Evolutionary conservation across 306 rosid genomes (phyloP), one percentile per base, ranked within the genome.

Genomic region (Parietaria judaica): DNA sequence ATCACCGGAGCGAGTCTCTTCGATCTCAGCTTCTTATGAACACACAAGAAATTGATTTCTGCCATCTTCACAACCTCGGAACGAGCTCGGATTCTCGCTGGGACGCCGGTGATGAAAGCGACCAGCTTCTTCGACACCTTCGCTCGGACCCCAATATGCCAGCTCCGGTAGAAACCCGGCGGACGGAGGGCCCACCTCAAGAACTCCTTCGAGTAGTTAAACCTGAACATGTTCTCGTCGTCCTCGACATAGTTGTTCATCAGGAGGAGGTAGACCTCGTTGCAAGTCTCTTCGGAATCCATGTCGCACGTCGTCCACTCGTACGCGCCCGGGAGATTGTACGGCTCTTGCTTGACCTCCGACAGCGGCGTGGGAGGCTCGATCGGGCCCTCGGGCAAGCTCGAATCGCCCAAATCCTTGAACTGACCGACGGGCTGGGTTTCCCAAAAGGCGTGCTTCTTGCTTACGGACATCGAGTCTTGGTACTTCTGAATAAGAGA

Each of bases 1-100:
- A 91, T 91, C 50, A 91, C 96, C 52, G 98, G 98, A 7, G 96
- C 98, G 66, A 91, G 96, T 75, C 98, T 85, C 83, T 91, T 91
- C 0, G 96, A 87, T 66, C 97, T 81, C 44, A 90, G 97, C 80
- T 85, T 90, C 86, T 90, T 90, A 60, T 90, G 97, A 60, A 90
- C 96, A 31, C 97, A 90, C 34, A 90, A 76, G 67, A 90, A 90
- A 67, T 90, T 90, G 61, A 90, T 87, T 78, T 90, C 97, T 5
- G 96, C 97, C 97, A 85, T 90, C 53, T 65, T 80, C 65, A 90
- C 97, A 61, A 91, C 69, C 51, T 72, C 80, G 17, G 73, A 80
- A 45, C 88, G 84, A 56, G 66, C 95, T 44, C 92, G 86, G 66
- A 91, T 91, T 67, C 89, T 88, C 36, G 98, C 89, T 54, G 98